Percentiles rank a stretch among this genome's conserved stretches.
These are phyloP conservation scores for Pseudogymnoascus sp. DNA, from an alignment of 2,329 filamentous ascomycete genomes.

Conservation along the genomic window DNA sequence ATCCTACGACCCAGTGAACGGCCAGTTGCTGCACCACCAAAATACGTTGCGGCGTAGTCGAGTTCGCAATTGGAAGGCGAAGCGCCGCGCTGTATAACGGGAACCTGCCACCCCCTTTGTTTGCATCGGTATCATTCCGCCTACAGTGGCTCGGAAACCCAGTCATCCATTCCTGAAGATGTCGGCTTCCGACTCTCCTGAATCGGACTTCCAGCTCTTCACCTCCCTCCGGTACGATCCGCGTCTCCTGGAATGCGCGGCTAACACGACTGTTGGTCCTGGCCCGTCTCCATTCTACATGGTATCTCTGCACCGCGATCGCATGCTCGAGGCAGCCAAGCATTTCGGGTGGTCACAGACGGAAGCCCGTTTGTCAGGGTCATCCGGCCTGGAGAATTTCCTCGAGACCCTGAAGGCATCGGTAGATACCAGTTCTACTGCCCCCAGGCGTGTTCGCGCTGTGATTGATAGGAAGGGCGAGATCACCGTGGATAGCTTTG, in stretches of 20 bases:
- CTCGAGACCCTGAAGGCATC: conserved; percentile 30
- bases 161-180: neutral
- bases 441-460: conserved; percentile 45
- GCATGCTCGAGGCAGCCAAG: conserved; percentile 57
- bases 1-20: neutral
- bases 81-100: neutral
- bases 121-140: neutral
- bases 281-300: conserved; percentile 63
- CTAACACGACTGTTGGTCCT: conserved; percentile 21
- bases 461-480: conserved; percentile 42
- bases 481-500: conserved; percentile 35
- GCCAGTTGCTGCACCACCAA: neutral
- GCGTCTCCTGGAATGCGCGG: conserved; percentile 34
- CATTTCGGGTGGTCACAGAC: conserved; percentile 48
- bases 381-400: conserved; percentile 36
- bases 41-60: neutral
- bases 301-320: conserved; percentile 67
- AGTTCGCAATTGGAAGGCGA: conserved; percentile 6
- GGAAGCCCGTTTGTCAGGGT: conserved; percentile 36
- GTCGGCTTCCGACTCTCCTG: neutral
- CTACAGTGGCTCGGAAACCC: neutral
- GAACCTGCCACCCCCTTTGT: neutral
- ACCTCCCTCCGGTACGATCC: conserved; percentile 67
- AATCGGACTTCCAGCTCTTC: conserved; percentile 50
- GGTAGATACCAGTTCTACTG: conserved; percentile 22